These are phyloP conservation scores for Microcera coccophila DNA, from an alignment of 2,329 filamentous ascomycete species.

Conservation along the genomic window DNA sequence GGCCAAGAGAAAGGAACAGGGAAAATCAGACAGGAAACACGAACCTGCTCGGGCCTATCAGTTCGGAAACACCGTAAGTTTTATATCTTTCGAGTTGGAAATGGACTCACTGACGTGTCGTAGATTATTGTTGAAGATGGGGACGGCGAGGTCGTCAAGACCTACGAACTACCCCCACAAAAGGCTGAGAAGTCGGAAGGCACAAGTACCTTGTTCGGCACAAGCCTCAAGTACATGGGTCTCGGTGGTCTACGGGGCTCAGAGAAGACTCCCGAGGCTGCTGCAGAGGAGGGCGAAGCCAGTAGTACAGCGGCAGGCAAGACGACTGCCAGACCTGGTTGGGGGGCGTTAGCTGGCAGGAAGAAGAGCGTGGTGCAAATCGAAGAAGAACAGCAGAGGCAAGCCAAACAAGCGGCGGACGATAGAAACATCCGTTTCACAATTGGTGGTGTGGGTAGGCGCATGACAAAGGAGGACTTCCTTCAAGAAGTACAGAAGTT, in stretches of 20 bases:
- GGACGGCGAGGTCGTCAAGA: conserved; percentile 81
- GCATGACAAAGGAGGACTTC: conserved; percentile 79
- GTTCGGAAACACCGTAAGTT: conserved; percentile 70
- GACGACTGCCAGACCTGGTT: conserved; percentile 44
- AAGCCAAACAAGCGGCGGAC: conserved; percentile 53
- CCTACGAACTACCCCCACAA: conserved; percentile 67
- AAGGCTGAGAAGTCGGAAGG: conserved; percentile 35
- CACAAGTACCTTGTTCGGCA: conserved; percentile 36
- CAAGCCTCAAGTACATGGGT: conserved; percentile 53
- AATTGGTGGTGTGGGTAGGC: conserved; percentile 65
- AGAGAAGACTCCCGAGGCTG: conserved; percentile 33
- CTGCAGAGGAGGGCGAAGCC: conserved; percentile 31
- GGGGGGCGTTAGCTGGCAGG: too few relatives aligned
- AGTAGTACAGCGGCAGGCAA: conserved; percentile 33
- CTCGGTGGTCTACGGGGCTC: conserved; percentile 44
- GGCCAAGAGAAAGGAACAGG: conserved; percentile 59
- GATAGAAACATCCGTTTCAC: conserved; percentile 73
- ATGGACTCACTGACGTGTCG: conserved; percentile 25
- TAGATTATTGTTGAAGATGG: conserved; percentile 84
- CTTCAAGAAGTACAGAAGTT: conserved; percentile 69
- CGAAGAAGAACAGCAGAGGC: conserved; percentile 39
- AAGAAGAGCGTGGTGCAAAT: conserved; percentile 35
- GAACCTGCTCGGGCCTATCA: conserved; percentile 80
- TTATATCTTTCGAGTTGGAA: background rate
- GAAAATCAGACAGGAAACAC: conserved; percentile 56